These are phyloP conservation scores for Penicillium capsulatum DNA, from an alignment of 2,329 filamentous ascomycete genomes.

Conservation along the genomic window DNA sequence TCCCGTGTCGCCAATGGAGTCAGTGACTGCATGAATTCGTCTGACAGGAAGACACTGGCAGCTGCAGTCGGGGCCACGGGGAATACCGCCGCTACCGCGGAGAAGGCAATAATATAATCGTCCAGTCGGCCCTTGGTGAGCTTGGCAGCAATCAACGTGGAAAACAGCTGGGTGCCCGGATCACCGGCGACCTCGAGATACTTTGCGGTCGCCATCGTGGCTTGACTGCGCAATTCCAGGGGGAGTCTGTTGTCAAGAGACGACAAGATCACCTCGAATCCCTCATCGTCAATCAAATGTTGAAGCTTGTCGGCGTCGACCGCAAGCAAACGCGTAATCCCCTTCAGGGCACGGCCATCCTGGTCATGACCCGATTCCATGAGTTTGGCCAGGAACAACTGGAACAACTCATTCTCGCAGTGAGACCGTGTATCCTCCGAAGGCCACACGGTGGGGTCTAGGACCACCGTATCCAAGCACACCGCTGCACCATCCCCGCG, in stretches of 20 bases:
- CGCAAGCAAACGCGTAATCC: slow-evolving; percentile 56
- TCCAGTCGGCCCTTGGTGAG: slow-evolving; percentile 74
- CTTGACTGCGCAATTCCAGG: slow-evolving; percentile 70
- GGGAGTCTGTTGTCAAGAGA: slow-evolving; percentile 81
- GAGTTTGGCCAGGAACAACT: slow-evolving; percentile 75
- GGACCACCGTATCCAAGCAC: slow-evolving; percentile 45
- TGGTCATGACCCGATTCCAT: slow-evolving; percentile 85
- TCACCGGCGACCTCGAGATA: slow-evolving; percentile 75
- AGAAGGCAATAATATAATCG: slow-evolving; percentile 87
- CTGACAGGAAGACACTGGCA: slow-evolving; percentile 75
- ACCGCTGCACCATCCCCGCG: slow-evolving; percentile 47
- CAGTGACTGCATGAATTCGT: slow-evolving; percentile 77
- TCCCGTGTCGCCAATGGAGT: slow-evolving; percentile 72
- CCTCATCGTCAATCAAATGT: slow-evolving; percentile 59
- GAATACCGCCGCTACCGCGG: slow-evolving; percentile 83
- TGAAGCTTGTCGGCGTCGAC: slow-evolving; percentile 50
- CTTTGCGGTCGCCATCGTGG: slow-evolving; percentile 74
- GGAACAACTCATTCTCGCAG: slow-evolving; percentile 48
- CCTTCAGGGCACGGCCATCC: slow-evolving; percentile 58
- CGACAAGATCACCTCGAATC: slow-evolving; percentile 77
- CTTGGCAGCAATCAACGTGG: slow-evolving; percentile 68
- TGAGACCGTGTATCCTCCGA: slow-evolving; percentile 41
- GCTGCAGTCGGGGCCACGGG: slow-evolving; percentile 75
- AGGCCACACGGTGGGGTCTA: slow-evolving; percentile 46
- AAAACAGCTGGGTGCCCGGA: slow-evolving; percentile 64